These are phyloP conservation scores for Rosa hybrid DNA, from an alignment of 331 rosid species.

Conservation along the genomic window DNA sequence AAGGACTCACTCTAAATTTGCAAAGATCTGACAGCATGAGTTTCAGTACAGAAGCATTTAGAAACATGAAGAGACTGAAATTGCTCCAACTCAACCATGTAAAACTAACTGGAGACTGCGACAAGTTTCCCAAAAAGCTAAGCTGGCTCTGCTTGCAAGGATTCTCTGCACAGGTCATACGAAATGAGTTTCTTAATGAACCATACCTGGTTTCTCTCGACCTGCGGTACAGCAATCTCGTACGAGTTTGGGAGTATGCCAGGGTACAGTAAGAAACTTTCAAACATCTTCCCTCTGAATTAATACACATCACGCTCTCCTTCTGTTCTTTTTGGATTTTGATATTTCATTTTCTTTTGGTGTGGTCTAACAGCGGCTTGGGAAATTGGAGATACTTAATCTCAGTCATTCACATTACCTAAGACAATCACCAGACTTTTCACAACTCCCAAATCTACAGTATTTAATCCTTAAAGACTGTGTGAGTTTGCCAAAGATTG, in stretches of 20 bases:
- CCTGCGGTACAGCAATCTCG: slow-evolving; percentile 32
- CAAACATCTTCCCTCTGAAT: no score
- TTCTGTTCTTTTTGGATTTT: no score
- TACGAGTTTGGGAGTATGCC: slow-evolving; percentile 24
- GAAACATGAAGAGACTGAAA: slow-evolving; percentile 26
- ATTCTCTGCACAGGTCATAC: slow-evolving; percentile 21
- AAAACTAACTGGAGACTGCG: slow-evolving; percentile 4
- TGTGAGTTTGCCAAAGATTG: not conserved
- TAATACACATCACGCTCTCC: no score
- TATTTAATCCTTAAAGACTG: slow-evolving; percentile 26
- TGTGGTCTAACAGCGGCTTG: not conserved
- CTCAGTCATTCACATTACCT: slow-evolving; percentile 41
- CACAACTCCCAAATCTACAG: slow-evolving; percentile 41
- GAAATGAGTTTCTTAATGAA: slow-evolving; percentile 9
- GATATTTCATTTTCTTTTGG: not conserved
- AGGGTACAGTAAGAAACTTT: slow-evolving; percentile 7
- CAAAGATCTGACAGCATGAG: not conserved
- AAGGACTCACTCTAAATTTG: slow-evolving; percentile 28
- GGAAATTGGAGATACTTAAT: slow-evolving; percentile 29
- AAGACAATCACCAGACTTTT: slow-evolving; percentile 33
- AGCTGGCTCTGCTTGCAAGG: slow-evolving; percentile 40
- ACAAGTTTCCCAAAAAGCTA: slow-evolving; percentile 23
- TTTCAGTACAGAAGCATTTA: slow-evolving; percentile 27
- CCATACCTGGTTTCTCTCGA: slow-evolving; percentile 20
- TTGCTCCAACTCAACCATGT: slow-evolving; percentile 26